phyloP scores from a whole-genome alignment of 176 grass and related monocot species.

The Cenchrus purpureus region DNA sequence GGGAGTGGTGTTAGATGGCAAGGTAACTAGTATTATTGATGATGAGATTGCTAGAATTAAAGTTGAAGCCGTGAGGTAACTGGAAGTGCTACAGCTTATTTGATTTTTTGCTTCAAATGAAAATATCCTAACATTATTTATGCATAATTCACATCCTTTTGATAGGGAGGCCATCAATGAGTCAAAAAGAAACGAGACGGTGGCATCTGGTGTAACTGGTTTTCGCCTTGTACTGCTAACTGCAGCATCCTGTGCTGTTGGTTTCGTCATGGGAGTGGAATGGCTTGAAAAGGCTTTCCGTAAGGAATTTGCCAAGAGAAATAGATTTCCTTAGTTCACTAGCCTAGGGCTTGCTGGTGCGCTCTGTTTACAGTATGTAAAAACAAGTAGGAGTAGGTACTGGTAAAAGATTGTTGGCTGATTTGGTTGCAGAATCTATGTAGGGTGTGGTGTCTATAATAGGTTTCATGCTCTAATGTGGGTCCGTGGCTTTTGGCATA shows the following conservation, averaged over 20 bases:
- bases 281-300: not conserved
- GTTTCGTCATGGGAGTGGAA: not conserved
- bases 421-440: too few relatives aligned
- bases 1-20: conserved; percentile 26
- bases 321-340: not conserved
- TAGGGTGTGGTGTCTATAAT: too few relatives aligned
- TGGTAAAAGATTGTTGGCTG: too few relatives aligned
- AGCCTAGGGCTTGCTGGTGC: not conserved
- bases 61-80: not conserved
- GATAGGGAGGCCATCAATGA: not conserved
- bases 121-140: conserved; percentile 5
- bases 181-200: not conserved
- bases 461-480: too few relatives aligned
- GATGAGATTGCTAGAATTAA: conserved; percentile 3
- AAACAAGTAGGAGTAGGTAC: too few relatives aligned
- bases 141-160: not conserved
- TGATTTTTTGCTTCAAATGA: conserved; percentile 7
- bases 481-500: too few relatives aligned
- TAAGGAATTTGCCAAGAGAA: not conserved
- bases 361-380: not conserved
- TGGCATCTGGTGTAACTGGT: too few relatives aligned
- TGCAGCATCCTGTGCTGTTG: not conserved
- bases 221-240: not conserved
- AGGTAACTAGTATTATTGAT: conserved; percentile 13
- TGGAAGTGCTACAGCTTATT: not conserved